Base-by-base conservation (phyloP, 345 rosid genomes). In the Brassica rapa region DNA sequence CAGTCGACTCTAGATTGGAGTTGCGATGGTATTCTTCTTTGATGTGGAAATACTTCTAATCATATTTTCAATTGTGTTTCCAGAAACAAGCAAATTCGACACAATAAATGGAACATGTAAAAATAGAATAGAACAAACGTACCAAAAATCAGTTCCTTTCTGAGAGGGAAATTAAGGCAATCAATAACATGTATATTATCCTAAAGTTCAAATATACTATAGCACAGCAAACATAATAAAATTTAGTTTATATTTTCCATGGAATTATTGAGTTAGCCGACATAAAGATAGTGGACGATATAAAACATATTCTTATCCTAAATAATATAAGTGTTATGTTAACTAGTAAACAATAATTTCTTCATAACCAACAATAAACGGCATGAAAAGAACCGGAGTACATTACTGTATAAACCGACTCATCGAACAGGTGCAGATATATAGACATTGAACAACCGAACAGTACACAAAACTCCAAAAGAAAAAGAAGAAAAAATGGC, bases 381-480 rank as follows among this genome's bases (percentile, higher is more conserved):
- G 73, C 82, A 72, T 78, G 82, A 1, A 78, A 46, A 8, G 49
- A 74, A 10, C 43, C 66, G 71, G 78, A 60, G 74, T 70, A 73
- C 82, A 73, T 73, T 61, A 68, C 70, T 79, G 68, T 79, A 73
- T 73, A 73, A 79, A 19, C 65, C 11, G 46, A 62, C 65, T 68
- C 74, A 61, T 73, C 78, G 16, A 43, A 27, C 19, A 67, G 19
- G n/a, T 33, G 62, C 68, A 66, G 60, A 3, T 70, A 70, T 19
- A 66, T 6, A 61, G 62, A 51, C 77, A 72, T 6, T 64, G 7
- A 77, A 70, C 75, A 41, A 72, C 33, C 59, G 23, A 14, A 51
- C 46, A 43, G 32, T 6, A 66, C 21, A 32, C n/a, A 61, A 49
- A 46, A 10, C 39, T n/a, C 49, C 69, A 32, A 66, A 66, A 67